Conservation (phyloP, 2,329 filamentous ascomycete species). For the Alternaria solani region DNA sequence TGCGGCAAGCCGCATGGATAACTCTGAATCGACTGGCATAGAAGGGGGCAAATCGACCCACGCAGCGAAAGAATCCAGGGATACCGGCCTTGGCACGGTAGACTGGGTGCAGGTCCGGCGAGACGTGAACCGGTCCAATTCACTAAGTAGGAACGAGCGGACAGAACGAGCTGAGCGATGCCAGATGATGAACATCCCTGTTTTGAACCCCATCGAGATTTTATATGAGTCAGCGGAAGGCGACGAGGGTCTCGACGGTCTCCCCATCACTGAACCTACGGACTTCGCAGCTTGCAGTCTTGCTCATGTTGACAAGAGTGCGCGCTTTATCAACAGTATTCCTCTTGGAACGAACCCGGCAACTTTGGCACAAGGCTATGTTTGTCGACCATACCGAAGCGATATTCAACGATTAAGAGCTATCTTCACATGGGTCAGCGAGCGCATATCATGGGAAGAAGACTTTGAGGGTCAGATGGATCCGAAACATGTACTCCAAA, state of each 20-base stretch:
- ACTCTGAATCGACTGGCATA: constrained; percentile 62
- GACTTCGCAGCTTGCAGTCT: constrained; percentile 84
- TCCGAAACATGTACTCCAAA: constrained; percentile 81
- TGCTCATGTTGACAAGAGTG: constrained; percentile 91
- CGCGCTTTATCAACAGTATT: constrained; percentile 84
- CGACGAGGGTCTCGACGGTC: constrained; percentile 86
- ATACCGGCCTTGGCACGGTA: constrained; percentile 73
- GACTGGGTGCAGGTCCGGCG: constrained; percentile 98
- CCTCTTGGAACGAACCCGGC: constrained; percentile 83
- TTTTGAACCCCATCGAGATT: constrained; percentile 88
- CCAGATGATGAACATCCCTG: constrained; percentile 91
- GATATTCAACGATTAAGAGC: constrained; percentile 92
- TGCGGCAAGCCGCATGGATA: constrained; percentile 42
- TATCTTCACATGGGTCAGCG: constrained; percentile 97
- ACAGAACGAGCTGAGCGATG: constrained; percentile 86
- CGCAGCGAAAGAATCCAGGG: constrained; percentile 61
- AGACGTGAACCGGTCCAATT: constrained; percentile 95
- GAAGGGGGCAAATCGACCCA: constrained; percentile 56
- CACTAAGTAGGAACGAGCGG: constrained; percentile 86
- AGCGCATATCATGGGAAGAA: constrained; percentile 94
- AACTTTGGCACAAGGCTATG: constrained; percentile 85
- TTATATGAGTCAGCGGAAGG: constrained; percentile 85
- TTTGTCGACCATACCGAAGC: constrained; percentile 92
- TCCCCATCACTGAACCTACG: constrained; percentile 80
- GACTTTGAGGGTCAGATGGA: constrained; percentile 88